phyloP scores from a whole-genome alignment of 495 filamentous ascomycete genomes.

The Penicillium manginii region DNA sequence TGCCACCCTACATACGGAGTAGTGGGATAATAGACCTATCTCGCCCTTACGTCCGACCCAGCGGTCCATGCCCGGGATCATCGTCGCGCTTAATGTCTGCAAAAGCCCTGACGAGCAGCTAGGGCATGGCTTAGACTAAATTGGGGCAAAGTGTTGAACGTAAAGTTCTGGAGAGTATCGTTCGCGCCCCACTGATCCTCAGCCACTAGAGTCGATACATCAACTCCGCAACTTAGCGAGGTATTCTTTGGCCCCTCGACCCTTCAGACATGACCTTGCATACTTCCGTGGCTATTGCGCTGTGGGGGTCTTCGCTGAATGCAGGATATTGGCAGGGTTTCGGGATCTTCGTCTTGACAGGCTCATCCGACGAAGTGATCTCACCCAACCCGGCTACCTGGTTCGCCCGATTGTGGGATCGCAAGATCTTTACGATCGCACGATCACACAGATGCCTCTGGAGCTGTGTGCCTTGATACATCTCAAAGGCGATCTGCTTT shows the following conservation, averaged over 20 bases:
- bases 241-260: background rate
- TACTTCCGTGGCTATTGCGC: constrained; percentile 8
- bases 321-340: background rate
- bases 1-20: constrained; percentile 2
- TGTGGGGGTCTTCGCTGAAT: background rate
- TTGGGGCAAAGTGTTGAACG: background rate
- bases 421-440: background rate
- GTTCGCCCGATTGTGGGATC: constrained; percentile 18
- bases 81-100: constrained; percentile 6
- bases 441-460: background rate
- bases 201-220: constrained; percentile 3
- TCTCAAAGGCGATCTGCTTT: background rate
- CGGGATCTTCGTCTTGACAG: constrained; percentile 7
- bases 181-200: constrained; percentile 6
- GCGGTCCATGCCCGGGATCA: constrained; percentile 11
- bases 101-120: background rate
- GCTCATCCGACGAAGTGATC: constrained; percentile 4
- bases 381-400: constrained; percentile 3
- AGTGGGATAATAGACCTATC: constrained; percentile 18
- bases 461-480: background rate
- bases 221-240: background rate
- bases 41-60: constrained; percentile 17
- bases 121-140: background rate
- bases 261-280: constrained; percentile 15
- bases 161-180: constrained; percentile 7